Conservation (phyloP, 225 moss, liverwort and hornwort genomes). For the Sphagnum contortum region DNA sequence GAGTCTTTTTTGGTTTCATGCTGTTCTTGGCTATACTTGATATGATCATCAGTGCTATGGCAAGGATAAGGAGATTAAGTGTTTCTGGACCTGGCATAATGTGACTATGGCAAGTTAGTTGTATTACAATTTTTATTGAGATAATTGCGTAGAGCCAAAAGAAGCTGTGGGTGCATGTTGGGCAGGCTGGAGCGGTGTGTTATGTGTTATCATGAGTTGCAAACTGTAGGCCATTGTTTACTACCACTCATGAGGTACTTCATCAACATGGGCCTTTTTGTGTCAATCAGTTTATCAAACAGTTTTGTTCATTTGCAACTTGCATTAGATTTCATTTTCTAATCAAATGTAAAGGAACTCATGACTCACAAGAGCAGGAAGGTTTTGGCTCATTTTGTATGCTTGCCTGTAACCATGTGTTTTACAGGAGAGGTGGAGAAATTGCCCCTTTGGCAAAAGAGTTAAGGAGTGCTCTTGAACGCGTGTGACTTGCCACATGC, state of each 20-base stretch:
- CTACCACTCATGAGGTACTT: constrained; percentile 57
- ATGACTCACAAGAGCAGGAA: too few relatives aligned
- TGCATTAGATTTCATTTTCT: background rate
- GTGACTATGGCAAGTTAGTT: too few relatives aligned
- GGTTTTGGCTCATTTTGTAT: too few relatives aligned
- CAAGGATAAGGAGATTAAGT: background rate
- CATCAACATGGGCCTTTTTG: background rate
- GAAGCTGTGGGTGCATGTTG: background rate
- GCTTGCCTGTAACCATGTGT: too few relatives aligned
- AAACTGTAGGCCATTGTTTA: constrained; percentile 53
- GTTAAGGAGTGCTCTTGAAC: too few relatives aligned
- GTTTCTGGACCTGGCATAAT: too few relatives aligned
- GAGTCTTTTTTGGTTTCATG: background rate
- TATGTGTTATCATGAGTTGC: constrained; percentile 83
- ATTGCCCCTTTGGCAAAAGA: too few relatives aligned
- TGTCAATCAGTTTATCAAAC: background rate
- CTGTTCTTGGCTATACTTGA: background rate
- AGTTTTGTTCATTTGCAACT: background rate
- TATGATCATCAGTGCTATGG: background rate
- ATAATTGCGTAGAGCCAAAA: too few relatives aligned
- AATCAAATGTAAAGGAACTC: background rate
- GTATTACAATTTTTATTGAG: too few relatives aligned
- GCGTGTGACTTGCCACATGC: too few relatives aligned
- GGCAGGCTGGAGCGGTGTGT: constrained; percentile 77
- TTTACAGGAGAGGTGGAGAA: too few relatives aligned